Evolutionary conservation across 116 monocot species (phyloP), one percentile per base, ranked within the genome.

Genomic region (Thalassia testudinum): DNA sequence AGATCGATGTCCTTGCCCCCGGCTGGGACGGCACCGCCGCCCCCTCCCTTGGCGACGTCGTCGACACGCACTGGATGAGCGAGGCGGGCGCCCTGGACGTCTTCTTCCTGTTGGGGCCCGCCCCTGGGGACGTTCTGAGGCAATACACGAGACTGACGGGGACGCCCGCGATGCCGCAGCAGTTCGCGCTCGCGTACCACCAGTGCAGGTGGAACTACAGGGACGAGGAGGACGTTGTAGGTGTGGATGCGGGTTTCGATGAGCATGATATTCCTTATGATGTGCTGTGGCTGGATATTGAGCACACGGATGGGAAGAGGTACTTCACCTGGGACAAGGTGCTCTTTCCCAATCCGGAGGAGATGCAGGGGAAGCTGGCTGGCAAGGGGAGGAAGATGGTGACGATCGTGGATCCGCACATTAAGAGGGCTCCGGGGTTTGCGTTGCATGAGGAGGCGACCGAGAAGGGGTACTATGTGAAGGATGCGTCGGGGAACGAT

Each of bases 221-320:
- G 21, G 95, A 97, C 21, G 95, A 97, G 54, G 82, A 74, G 47
- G 95, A 97, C 73, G 95, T 89, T 54, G 74, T 63, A 1, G 47
- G 42, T 18, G 95, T 97, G 18, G 95, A 97, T 71, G 63, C 74
- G 5, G 77, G 79, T 26, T 97, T 97, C 47, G 95, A 97, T 56
- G 81, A 85, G 62, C 95, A 97, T 57, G 95, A 97, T 43, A 97
- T 97, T 28, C 95, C 95, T 0, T 97, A 97, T 60, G 89, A 97
- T 69, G 95, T 97, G 21, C 64, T 97, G 20, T 97, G 95, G 95
- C 85, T 97, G n/a, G 95, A 97, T 54, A 97, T 97, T 14, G 95
- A 97, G 70, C 95, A 97, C 51, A 79, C 95, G 1, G 85, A 88
- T 72, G 81, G 75, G 25, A 97, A 89, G 66, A 76, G 70, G 57